Evolutionary conservation across 495 filamentous ascomycete genomes (phyloP), one percentile per base, ranked within the genome.

Genomic region (Penicillium antarcticum): DNA sequence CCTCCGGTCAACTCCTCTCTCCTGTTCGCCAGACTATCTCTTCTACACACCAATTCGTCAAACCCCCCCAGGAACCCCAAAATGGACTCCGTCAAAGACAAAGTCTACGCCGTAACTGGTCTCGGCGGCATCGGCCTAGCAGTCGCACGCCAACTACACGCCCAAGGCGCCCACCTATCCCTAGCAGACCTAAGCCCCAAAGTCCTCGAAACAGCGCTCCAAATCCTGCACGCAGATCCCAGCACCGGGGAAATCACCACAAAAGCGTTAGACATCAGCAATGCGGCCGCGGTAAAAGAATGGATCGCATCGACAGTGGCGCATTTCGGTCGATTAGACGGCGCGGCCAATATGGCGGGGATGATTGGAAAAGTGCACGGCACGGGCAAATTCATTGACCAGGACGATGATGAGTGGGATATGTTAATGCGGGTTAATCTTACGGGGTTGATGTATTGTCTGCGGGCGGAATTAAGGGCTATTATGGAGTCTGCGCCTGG

Each of bases 321-420:
- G 24, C 53, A 64, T 16, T 78, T 79, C 39, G 79, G 75, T 1
- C 49, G 52, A 1, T 55, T 86, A 18, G 77, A 83, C 50, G 82
- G 81, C 13, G 80, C 80, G 4, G 81, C 79, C 0, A 85, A 85
- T 55, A 68, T 82, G 41, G 82, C 82, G 0, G 82, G 82, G 5
- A 64, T 74, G 1, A 66, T 77, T 10, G 77, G 71, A 2, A 65
- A 66, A 38, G 29, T 62, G 7, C 58, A 68, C 33, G 72, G 69
- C 0, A 44, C 63, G 5, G 66, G 59, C 6, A 41, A 34, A 10
- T 60, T 82, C 12, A 58, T 61, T 7, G 72, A 79, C 1, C 48
- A 71, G 47, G 61, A 69, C 11, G 71, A 75, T 37, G 72, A 76
- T 10, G 79, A 80, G 51, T 83, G 77, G 79, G 61, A 82, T 53